Percentiles rank a stretch among this genome's conserved stretches.
Evolutionary conservation across 1,284 basidiomycete species (phyloP).

Genomic region (Caloboletus firmus): DNA sequence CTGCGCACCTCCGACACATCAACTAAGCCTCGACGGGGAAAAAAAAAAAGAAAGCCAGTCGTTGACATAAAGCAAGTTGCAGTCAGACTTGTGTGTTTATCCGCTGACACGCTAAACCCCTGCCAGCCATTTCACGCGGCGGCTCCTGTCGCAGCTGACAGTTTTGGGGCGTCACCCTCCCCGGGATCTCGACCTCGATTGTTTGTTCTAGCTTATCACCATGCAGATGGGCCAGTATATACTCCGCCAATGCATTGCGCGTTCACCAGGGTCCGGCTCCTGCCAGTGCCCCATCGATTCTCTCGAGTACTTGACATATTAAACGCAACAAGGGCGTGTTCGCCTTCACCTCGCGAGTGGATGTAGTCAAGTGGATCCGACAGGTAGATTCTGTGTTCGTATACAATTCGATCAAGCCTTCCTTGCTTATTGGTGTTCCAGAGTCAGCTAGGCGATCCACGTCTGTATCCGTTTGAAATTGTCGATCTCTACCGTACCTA

Average conservation of each 20-base stretch:
- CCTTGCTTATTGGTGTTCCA: not conserved
- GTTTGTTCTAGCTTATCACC: slow-evolving; percentile 11
- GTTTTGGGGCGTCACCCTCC: slow-evolving; percentile 31
- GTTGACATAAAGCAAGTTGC: slow-evolving; percentile 34
- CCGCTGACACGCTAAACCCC: slow-evolving; percentile 13
- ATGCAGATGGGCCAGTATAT: slow-evolving; percentile 4
- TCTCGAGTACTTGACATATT: slow-evolving; percentile 6
- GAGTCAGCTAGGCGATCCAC: slow-evolving; percentile 9
- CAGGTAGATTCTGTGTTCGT: slow-evolving; percentile 1
- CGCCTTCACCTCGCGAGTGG: slow-evolving; percentile 13
- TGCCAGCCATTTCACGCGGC: slow-evolving; percentile 19
- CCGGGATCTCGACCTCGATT: slow-evolving; percentile 4
- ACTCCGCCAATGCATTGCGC: slow-evolving; percentile 8
- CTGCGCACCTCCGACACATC: not conserved
- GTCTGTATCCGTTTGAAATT: slow-evolving; percentile 22
- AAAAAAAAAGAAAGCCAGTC: slow-evolving; percentile 4
- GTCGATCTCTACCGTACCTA: slow-evolving; percentile 13
- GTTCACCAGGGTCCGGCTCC: slow-evolving; percentile 20
- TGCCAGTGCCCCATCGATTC: slow-evolving; percentile 11
- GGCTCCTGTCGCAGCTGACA: slow-evolving; percentile 31
- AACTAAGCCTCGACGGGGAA: slow-evolving; percentile 9
- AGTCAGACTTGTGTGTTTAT: not conserved
- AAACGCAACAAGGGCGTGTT: slow-evolving; percentile 23
- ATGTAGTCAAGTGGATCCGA: slow-evolving; percentile 17
- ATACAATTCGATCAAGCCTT: slow-evolving; percentile 6